These are phyloP conservation scores for Parmales sp. DNA, from an alignment of 108 stramenopile genomes.

Conservation along the genomic window DNA sequence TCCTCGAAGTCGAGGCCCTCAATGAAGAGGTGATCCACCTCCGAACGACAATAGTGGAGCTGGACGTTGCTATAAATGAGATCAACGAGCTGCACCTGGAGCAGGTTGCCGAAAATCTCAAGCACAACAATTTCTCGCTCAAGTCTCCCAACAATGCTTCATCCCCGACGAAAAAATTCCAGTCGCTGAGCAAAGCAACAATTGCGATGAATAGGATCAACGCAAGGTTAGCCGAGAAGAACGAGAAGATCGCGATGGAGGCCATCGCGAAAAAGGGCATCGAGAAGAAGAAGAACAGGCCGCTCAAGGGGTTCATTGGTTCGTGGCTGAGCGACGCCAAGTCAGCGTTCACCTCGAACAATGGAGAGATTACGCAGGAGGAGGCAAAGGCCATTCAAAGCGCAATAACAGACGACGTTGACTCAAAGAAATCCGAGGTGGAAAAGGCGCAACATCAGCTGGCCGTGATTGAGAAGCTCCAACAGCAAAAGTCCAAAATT, in stretches of 20 bases:
- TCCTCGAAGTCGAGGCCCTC: not conserved
- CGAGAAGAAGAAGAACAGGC: not conserved
- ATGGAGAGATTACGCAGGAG: not conserved
- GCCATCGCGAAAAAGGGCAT: not conserved
- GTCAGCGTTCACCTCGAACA: not conserved
- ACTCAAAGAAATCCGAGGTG: too few species aligned
- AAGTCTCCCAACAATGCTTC: not conserved
- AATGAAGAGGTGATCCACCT: not conserved
- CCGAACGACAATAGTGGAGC: not conserved
- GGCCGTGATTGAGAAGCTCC: not conserved
- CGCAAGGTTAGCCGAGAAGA: not conserved
- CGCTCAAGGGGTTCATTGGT: not conserved
- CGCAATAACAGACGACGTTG: too few species aligned
- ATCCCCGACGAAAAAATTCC: not conserved
- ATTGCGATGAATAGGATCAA: not conserved
- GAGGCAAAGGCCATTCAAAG: not conserved
- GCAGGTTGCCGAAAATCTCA: not conserved
- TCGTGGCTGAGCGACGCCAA: not conserved
- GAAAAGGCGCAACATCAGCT: not conserved
- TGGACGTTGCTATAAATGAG: not conserved
- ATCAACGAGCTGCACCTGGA: not conserved
- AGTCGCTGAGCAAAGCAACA: not conserved
- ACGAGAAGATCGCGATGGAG: not conserved
- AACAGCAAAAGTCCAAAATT: not conserved
- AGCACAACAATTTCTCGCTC: not conserved